A percentile compares a stretch with the other conserved stretches of the same genome.
Conservation (phyloP, 1,139 yeast genomes). For the Nakaseomyces uthaithaninus region DNA sequence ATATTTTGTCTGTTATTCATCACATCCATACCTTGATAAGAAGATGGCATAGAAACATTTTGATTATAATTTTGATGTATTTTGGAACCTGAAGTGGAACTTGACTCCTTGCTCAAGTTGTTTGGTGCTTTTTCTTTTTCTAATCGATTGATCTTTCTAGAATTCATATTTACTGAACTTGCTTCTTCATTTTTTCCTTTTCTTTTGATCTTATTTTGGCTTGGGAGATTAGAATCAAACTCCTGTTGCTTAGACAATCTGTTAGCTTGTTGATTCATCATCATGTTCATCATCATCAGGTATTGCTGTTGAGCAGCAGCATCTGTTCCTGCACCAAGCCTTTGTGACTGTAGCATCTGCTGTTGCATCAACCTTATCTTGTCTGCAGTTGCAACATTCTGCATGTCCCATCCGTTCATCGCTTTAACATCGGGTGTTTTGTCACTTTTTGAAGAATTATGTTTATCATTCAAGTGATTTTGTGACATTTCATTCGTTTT, state of each 20-base stretch:
- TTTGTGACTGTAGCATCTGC: conserved; percentile 2
- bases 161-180: no score
- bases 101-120: neutral
- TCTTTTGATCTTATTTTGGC: neutral
- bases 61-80: no score
- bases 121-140: neutral
- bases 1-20: neutral
- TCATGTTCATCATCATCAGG: conserved; percentile 6
- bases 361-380: conserved; percentile 1
- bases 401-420: neutral
- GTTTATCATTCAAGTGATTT: neutral
- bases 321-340: conserved; percentile 4
- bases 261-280: neutral
- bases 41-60: neutral
- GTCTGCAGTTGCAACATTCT: neutral
- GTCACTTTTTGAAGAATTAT: neutral
- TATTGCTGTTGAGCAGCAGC: conserved; percentile 5
- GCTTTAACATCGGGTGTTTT: neutral
- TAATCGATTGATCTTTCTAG: neutral
- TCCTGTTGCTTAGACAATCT: neutral
- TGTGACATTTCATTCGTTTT: neutral
- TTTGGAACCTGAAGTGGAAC: neutral
- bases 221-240: neutral
- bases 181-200: neutral
- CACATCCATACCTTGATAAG: neutral